Conservation (phyloP, 2,329 filamentous ascomycete genomes). For the Tolypocladium ovalisporum region DNA sequence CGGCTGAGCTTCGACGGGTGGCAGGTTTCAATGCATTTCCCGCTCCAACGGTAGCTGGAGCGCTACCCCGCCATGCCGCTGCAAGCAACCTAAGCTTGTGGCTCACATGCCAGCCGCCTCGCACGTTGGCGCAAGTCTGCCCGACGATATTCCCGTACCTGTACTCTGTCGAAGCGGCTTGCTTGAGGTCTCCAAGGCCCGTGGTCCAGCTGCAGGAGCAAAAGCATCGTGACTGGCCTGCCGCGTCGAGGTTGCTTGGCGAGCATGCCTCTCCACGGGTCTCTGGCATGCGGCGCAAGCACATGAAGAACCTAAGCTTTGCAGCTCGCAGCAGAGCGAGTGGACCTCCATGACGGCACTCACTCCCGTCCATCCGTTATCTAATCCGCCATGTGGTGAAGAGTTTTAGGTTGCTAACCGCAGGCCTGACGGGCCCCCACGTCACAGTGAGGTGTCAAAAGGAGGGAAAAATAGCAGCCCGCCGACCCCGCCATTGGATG, state of each 20-base stretch:
- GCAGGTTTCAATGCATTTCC: neutral
- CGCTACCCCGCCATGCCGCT: neutral
- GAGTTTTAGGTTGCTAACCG: neutral
- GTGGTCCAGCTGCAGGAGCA: too few species aligned
- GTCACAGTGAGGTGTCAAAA: neutral
- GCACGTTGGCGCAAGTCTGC: neutral
- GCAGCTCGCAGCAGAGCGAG: neutral
- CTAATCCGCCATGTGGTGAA: neutral
- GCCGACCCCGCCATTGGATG: neutral
- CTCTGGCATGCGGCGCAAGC: too few species aligned
- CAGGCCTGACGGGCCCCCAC: neutral
- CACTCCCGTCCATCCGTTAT: neutral
- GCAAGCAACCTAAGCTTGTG: neutral
- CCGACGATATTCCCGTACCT: too few species aligned
- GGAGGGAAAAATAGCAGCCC: neutral
- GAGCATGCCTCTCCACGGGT: too few species aligned
- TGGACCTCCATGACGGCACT: neutral
- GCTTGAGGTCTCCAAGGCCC: too few species aligned
- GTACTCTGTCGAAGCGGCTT: too few species aligned
- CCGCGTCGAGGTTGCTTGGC: too few species aligned
- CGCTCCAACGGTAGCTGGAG: too few species aligned
- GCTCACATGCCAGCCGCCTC: neutral
- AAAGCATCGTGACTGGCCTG: too few species aligned
- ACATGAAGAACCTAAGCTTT: neutral
- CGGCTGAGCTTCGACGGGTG: neutral